phyloP scores from a whole-genome alignment of 805 yeast genomes.

The Saturnispora saitoi region DNA sequence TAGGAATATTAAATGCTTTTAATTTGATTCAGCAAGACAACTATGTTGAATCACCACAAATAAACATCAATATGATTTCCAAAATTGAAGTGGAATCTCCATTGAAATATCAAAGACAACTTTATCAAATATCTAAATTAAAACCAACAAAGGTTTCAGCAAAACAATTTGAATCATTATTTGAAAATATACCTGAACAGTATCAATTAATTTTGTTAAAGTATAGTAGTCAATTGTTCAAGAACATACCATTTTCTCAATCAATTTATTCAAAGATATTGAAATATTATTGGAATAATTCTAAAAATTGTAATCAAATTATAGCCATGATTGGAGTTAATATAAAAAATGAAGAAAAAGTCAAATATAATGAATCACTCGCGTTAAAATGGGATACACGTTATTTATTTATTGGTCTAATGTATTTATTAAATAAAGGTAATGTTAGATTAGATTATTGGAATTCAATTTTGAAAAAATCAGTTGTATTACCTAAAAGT shows the following conservation, averaged over 20 bases:
- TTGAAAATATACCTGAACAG: background rate
- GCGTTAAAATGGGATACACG: slow-evolving; percentile 2
- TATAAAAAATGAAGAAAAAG: background rate
- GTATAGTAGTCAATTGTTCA: background rate
- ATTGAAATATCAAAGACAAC: background rate
- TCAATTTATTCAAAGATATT: background rate
- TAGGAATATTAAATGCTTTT: background rate
- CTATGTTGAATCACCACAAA: background rate
- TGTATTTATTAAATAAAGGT: background rate
- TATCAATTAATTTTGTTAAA: background rate
- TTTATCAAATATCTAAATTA: background rate
- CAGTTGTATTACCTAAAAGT: background rate
- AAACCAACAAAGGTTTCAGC: background rate
- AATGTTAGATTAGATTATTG: background rate
- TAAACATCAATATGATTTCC: background rate
- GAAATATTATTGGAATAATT: background rate
- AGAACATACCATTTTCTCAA: background rate
- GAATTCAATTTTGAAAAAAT: background rate
- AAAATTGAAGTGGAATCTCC: background rate
- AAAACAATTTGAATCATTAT: background rate
- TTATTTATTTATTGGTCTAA: background rate
- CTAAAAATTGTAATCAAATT: background rate
- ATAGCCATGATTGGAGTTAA: background rate
- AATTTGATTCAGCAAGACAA: background rate
- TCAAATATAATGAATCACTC: background rate